Evolutionary conservation across 2,329 filamentous ascomycete species (phyloP), one percentile per base, ranked within the genome.

Genomic region (Claviceps capensis): DNA sequence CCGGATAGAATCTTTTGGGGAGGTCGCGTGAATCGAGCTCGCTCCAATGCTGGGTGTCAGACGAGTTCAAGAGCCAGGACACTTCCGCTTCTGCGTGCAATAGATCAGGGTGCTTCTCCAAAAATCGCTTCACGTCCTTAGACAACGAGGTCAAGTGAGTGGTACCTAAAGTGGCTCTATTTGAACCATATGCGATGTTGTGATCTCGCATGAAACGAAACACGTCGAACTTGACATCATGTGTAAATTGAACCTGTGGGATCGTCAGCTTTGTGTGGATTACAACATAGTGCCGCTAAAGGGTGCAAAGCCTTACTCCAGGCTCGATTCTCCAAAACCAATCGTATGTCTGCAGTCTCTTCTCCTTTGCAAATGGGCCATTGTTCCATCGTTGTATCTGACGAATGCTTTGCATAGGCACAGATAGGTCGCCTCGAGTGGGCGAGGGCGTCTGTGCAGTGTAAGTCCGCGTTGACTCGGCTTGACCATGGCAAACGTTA

Each of bases 161-260:
- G 50, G 73, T 68, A 51, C 74, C 70, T 30, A 75, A 62, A 43
- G 72, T 69, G 23, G 71, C 70, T 61, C 75, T 73, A 54, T 75
- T 79, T 62, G 79, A 80, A 13, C 77, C 88, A 62, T 93, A 93
- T 11, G 82, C 86, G 63, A 91, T 85, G 63, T 88, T 83, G 64
- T 87, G 81, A 61, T 94, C 87, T 56, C 81, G 75, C 86, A 94
- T 91, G 71, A 83, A 90, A 47, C 82, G 79, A 71, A 94, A 94
- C 34, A 93, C 80, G 62, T 94, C 88, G 62, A 94, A 93, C 63
- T 88, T 81, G 56, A 94, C 78, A 55, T 77, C 67, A 54, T 76
- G 77, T 53, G 70, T 72, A 57, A 78, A 78, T 45, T 76, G 69
- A 5, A 77, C 70, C 76, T 79, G 40, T 36, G 48, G 38, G 14